Evolutionary conservation across 345 rosid genomes (phyloP).

Genomic region (Dovyalis caffra): DNA sequence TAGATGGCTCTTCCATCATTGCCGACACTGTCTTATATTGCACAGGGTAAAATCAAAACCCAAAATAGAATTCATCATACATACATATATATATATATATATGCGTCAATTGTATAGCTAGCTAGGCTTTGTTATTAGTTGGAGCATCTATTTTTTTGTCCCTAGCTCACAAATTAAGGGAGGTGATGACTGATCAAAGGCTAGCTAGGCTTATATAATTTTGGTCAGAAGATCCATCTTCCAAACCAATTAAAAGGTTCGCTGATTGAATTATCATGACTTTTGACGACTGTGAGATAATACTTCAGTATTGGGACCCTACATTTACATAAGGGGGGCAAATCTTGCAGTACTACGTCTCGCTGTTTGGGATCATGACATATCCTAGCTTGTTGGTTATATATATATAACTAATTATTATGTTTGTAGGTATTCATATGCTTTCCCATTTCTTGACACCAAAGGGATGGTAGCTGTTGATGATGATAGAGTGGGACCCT

Average conservation of each 20-base stretch:
- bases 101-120: no score
- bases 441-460: conserved; percentile 94
- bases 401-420: no score
- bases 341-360: background rate
- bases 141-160: no score
- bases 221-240: background rate
- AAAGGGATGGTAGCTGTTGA: conserved; percentile 84
- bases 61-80: background rate
- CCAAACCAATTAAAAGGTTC: conserved; percentile 1
- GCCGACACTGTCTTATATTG: conserved; percentile 81
- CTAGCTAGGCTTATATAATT: no score
- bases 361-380: background rate
- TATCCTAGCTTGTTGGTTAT: no score
- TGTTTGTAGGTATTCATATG: conserved; percentile 70
- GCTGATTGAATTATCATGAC: conserved; percentile 27
- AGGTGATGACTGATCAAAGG: no score
- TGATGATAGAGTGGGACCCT: conserved; percentile 92
- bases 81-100: no score
- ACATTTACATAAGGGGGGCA: background rate
- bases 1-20: conserved; percentile 55
- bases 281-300: background rate
- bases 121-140: no score
- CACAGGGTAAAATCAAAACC: conserved; percentile 63
- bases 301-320: conserved; percentile 11
- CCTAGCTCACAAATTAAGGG: no score